These are phyloP conservation scores for Fusarium irregulare DNA, from an alignment of 2,329 filamentous ascomycete genomes.

Conservation along the genomic window DNA sequence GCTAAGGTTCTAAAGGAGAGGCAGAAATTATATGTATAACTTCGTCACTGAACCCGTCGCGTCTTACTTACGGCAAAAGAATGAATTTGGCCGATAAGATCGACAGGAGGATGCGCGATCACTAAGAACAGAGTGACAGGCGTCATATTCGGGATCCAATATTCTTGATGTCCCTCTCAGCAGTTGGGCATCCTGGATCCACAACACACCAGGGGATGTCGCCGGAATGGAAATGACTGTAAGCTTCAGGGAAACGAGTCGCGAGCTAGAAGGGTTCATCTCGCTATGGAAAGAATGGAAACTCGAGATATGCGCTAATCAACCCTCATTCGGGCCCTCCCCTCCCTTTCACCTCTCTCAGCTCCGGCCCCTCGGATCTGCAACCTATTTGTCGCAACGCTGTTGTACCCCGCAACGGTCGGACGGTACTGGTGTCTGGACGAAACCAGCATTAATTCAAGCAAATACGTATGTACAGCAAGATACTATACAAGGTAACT, in stretches of 20 bases:
- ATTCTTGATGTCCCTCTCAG: constrained; percentile 11
- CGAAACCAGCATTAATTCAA: constrained; percentile 31
- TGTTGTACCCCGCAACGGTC: constrained; percentile 46
- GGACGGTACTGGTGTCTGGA: constrained; percentile 44
- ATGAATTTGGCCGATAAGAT: constrained; percentile 34
- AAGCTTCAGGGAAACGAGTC: constrained; percentile 17
- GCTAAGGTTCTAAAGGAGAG: constrained; percentile 18
- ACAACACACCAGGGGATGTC: constrained; percentile 17
- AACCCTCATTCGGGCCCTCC: not conserved
- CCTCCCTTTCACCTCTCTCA: constrained; percentile 12
- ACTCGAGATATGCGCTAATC: constrained; percentile 29
- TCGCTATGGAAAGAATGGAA: constrained; percentile 41
- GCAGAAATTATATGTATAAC: constrained; percentile 16
- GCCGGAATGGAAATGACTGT: constrained; percentile 15
- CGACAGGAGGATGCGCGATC: constrained; percentile 41
- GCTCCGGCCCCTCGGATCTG: constrained; percentile 42
- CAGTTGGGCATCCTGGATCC: constrained; percentile 16
- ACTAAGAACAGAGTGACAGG: constrained; percentile 2
- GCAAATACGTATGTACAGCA: constrained; percentile 8
- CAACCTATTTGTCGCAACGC: constrained; percentile 43
- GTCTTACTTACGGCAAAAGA: not conserved
- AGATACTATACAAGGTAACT: constrained; percentile 14
- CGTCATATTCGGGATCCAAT: not conserved
- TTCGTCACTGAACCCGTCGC: constrained; percentile 18
- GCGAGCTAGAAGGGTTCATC: constrained; percentile 39